Percentiles rank a stretch among this genome's conserved stretches.
Conservation (phyloP, 208 protist species). For the Leishmania turanica region DNA sequence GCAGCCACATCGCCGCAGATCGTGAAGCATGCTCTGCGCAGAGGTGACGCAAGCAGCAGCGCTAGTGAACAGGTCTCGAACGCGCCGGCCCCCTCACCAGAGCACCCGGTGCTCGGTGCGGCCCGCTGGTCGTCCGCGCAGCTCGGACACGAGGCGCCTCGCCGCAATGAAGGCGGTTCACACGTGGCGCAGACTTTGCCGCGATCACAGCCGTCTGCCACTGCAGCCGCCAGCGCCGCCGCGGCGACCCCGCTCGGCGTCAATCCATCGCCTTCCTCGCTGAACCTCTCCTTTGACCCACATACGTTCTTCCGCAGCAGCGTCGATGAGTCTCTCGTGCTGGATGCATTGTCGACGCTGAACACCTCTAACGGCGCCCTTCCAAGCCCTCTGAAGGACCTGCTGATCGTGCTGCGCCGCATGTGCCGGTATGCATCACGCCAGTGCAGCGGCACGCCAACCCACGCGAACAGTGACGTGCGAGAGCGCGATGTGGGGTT, state of each 20-base stretch:
- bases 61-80: not conserved
- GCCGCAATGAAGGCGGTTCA: not conserved
- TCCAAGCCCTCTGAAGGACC: slow-evolving; percentile 54
- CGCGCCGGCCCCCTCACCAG: not conserved
- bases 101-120: not conserved
- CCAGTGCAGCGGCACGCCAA: slow-evolving; percentile 42
- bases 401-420: slow-evolving; percentile 61
- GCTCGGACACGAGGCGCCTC: not conserved
- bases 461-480: slow-evolving; percentile 48
- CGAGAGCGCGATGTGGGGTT: slow-evolving; percentile 59
- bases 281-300: slow-evolving; percentile 30
- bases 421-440: slow-evolving; percentile 50
- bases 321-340: slow-evolving; percentile 42
- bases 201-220: not conserved
- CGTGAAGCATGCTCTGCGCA: not conserved
- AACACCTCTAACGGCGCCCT: slow-evolving; percentile 32
- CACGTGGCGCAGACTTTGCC: not conserved
- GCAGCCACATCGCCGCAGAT: slow-evolving; percentile 5
- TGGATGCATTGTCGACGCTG: slow-evolving; percentile 34
- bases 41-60: not conserved
- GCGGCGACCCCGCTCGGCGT: not conserved
- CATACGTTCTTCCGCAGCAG: slow-evolving; percentile 33
- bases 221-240: not conserved
- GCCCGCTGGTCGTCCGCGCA: no score
- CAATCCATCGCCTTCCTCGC: not conserved